Percentiles rank a stretch among this genome's conserved stretches.
Conservation (phyloP, 208 protist species). For the Leishmania aethiopica region DNA sequence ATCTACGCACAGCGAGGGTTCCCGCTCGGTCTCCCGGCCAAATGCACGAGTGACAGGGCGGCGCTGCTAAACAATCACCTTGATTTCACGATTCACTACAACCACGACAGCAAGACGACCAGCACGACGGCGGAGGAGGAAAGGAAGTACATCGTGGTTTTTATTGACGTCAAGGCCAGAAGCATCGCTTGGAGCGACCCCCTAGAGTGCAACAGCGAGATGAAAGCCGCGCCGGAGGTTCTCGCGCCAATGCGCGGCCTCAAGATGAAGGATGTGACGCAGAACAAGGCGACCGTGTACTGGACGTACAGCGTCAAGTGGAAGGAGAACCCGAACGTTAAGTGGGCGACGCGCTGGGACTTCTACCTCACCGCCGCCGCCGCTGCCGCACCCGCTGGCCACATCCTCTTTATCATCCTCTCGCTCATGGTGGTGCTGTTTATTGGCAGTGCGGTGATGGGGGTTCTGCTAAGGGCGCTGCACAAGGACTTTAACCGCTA, state of each 20-base stretch:
- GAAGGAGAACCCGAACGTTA: conserved; percentile 54
- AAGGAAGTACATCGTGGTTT: conserved; percentile 70
- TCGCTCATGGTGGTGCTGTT: conserved; percentile 95
- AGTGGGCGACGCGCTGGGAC: conserved; percentile 98
- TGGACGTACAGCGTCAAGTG: conserved; percentile 92
- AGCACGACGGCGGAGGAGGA: conserved; percentile 9
- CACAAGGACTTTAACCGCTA: conserved; percentile 96
- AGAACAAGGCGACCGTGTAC: conserved; percentile 27
- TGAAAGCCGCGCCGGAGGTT: background rate
- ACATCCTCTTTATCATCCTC: conserved; percentile 97
- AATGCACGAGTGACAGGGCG: conserved; percentile 28
- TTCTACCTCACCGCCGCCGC: conserved; percentile 91
- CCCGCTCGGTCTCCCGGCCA: conserved; percentile 53
- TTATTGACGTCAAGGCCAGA: conserved; percentile 53
- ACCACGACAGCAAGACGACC: conserved; percentile 25
- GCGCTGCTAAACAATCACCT: conserved; percentile 84
- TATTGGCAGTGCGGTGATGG: conserved; percentile 88
- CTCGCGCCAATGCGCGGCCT: conserved; percentile 11
- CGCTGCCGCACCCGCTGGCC: conserved; percentile 66
- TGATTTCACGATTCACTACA: conserved; percentile 79
- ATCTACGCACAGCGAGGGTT: conserved; percentile 68
- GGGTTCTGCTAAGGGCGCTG: conserved; percentile 96
- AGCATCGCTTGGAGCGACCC: conserved; percentile 38
- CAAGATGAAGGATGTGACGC: conserved; percentile 34
- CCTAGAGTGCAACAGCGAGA: conserved; percentile 15